Conservation (phyloP, 768 basidiomycete species). For the Phylloporus arenicola region DNA sequence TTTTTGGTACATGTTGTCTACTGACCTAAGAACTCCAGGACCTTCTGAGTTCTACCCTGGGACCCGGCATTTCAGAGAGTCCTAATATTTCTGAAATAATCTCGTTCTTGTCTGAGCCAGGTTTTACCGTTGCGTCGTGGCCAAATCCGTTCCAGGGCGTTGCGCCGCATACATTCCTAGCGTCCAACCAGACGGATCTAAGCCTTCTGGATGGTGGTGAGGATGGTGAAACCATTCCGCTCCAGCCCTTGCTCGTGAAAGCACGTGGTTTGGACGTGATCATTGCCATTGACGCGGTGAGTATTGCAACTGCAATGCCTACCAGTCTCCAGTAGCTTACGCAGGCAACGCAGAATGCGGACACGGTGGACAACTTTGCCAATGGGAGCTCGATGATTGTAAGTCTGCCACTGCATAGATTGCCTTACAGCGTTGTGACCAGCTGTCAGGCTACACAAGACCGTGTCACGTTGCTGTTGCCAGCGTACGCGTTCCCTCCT, state of each 20-base stretch:
- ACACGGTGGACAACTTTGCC: conserved; percentile 17
- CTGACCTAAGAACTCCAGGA: conserved; percentile 5
- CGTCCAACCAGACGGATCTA: conserved; percentile 29
- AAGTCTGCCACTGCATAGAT: neutral
- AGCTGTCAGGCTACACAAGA: conserved; percentile 30
- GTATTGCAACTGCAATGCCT: neutral
- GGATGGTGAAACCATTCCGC: conserved; percentile 40
- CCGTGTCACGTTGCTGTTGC: conserved; percentile 34
- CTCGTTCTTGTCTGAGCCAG: conserved; percentile 21
- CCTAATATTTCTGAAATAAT: conserved; percentile 16
- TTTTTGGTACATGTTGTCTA: neutral
- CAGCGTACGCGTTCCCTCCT: conserved; percentile 30
- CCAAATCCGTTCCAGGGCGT: conserved; percentile 38
- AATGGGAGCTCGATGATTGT: conserved; percentile 26
- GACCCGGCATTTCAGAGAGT: conserved; percentile 12
- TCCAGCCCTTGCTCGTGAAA: conserved; percentile 46
- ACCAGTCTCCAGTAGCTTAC: neutral
- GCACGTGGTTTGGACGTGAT: conserved; percentile 45
- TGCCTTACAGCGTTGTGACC: neutral
- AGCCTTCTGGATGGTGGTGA: conserved; percentile 38
- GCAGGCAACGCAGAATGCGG: conserved; percentile 6
- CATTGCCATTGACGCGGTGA: conserved; percentile 43
- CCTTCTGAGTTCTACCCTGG: conserved; percentile 6
- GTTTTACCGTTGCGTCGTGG: conserved; percentile 27
- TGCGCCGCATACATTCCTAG: conserved; percentile 31